Evolutionary conservation across 192 early-diverging fungal species (phyloP).

Genomic region (Piromyces finnis): DNA sequence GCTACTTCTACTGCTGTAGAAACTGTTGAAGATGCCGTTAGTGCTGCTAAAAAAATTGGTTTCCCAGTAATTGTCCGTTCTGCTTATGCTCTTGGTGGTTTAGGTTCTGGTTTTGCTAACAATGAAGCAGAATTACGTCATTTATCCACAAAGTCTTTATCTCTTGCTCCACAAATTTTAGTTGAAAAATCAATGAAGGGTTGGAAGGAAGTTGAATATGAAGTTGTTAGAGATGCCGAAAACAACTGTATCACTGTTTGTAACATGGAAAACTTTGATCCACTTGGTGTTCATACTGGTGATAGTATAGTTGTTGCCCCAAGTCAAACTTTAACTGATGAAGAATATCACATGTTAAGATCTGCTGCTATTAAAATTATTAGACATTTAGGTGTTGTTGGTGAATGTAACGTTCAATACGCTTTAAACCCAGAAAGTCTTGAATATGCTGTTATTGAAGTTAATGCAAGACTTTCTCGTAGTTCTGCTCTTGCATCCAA

Average conservation of each 20-base stretch:
- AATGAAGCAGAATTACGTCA: conserved; percentile 50
- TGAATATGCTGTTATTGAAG: conserved; percentile 91
- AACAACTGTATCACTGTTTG: conserved; percentile 99
- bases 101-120: conserved; percentile 90
- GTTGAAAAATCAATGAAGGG: conserved; percentile 94
- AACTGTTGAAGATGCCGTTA: conserved; percentile 71
- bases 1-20: conserved; percentile 76
- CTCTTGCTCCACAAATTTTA: conserved; percentile 79
- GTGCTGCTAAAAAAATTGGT: conserved; percentile 63
- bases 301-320: conserved; percentile 99
- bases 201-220: conserved; percentile 99
- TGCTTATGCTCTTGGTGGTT: conserved; percentile 84
- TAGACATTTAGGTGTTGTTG: conserved; percentile 88
- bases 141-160: conserved; percentile 69
- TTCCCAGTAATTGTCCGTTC: conserved; percentile 93
- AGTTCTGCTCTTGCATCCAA: conserved; percentile 79
- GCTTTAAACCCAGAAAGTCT: conserved; percentile 72
- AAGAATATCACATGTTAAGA: conserved; percentile 91
- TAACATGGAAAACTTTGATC: conserved; percentile 99
- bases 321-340: conserved; percentile 85
- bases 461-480: conserved; percentile 90
- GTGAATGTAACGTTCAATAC: conserved; percentile 98
- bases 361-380: conserved; percentile 89
- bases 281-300: conserved; percentile 92
- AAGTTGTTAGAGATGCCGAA: conserved; percentile 88